Evolutionary conservation across 257 asterid genomes (phyloP).

Genomic region (Nicotiana undulata): DNA sequence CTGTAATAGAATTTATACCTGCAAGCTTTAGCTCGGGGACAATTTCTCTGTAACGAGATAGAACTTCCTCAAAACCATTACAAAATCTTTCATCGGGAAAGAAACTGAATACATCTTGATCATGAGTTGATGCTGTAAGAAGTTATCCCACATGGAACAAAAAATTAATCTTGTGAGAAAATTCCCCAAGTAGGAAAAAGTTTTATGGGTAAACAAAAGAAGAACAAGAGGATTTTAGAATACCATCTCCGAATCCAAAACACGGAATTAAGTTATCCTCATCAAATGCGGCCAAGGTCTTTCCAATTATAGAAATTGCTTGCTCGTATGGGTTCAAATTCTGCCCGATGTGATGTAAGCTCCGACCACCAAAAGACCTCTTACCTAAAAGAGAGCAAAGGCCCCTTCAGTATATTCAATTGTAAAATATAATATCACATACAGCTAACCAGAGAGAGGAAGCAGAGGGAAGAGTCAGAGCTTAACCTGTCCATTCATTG

Average conservation of each 20-base stretch:
- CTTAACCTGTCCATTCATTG: slow-evolving; percentile 94
- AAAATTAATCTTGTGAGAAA: background rate
- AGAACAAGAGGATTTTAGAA: background rate
- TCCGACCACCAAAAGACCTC: slow-evolving; percentile 52
- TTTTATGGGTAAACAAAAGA: background rate
- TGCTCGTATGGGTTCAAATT: slow-evolving; percentile 76
- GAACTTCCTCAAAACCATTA: slow-evolving; percentile 88
- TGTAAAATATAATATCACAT: background rate
- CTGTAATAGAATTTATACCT: slow-evolving; percentile 37
- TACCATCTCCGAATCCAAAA: slow-evolving; percentile 97
- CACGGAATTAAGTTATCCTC: slow-evolving; percentile 96
- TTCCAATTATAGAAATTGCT: slow-evolving; percentile 86
- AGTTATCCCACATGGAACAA: slow-evolving; percentile 2
- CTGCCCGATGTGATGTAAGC: slow-evolving; percentile 75
- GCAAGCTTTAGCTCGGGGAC: slow-evolving; percentile 67
- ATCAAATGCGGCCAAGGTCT: slow-evolving; percentile 83
- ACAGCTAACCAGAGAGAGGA: background rate
- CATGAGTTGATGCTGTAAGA: slow-evolving; percentile 78
- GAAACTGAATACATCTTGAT: slow-evolving; percentile 83
- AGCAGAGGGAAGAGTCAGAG: background rate
- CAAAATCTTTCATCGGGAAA: slow-evolving; percentile 65
- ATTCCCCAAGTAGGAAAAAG: background rate
- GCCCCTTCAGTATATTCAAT: slow-evolving; percentile 21
- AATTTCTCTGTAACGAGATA: slow-evolving; percentile 68
- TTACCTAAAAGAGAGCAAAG: slow-evolving; percentile 40